Conservation (phyloP, 2,329 filamentous ascomycete species). For the Colletotrichum karsti region DNA sequence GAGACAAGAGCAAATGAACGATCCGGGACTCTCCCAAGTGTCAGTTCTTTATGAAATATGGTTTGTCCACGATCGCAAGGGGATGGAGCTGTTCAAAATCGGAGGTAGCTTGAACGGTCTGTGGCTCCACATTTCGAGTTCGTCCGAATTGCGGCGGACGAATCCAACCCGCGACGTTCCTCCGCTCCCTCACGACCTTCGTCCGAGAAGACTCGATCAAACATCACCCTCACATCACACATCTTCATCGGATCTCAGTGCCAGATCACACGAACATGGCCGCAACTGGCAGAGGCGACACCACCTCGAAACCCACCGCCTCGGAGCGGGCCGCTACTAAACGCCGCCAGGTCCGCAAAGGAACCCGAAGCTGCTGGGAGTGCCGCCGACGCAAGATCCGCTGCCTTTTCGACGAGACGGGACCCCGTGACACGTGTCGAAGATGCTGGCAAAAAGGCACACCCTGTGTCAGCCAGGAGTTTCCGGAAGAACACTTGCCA, state of each 20-base stretch:
- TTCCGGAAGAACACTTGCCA: conserved; percentile 40
- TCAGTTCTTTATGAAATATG: no score
- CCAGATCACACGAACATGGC: background rate
- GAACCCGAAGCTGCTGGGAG: conserved; percentile 66
- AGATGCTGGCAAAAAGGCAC: conserved; percentile 53
- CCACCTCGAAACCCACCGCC: background rate
- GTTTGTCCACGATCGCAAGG: no score
- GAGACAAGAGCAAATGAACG: no score
- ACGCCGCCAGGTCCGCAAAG: conserved; percentile 57
- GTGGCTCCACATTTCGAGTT: background rate
- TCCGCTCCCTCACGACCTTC: background rate
- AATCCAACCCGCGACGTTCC: background rate
- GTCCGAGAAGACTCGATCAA: background rate
- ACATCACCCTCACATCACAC: background rate
- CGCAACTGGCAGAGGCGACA: no score
- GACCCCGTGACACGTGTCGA: conserved; percentile 46
- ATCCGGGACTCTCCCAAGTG: no score
- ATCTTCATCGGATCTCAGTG: background rate
- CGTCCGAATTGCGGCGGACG: background rate
- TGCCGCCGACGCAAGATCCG: conserved; percentile 64
- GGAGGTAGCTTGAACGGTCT: no score
- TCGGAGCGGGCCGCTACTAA: conserved; percentile 31
- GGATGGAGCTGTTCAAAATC: no score
- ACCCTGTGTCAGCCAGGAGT: conserved; percentile 57
- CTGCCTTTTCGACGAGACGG: conserved; percentile 51